Conservation (phyloP, 108 stramenopile species). For the Cyclotella cryptica region DNA sequence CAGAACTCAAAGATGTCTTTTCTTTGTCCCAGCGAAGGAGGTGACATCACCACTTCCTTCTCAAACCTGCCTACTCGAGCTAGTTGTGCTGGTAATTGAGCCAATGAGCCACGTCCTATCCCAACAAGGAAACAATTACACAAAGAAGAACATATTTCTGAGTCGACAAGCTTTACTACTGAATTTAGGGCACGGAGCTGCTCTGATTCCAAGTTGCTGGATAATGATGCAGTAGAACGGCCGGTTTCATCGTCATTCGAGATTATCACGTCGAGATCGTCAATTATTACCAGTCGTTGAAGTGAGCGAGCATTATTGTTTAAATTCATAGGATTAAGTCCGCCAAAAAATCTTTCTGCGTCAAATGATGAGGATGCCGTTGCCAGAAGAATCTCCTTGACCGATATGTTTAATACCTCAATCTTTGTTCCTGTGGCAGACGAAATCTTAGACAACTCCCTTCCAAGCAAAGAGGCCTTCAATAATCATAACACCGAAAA, state of each 20-base stretch:
- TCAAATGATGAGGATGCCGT: conserved; percentile 30
- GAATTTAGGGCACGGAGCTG: conserved; percentile 58
- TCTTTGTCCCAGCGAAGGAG: conserved; percentile 78
- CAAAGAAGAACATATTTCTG: conserved; percentile 16
- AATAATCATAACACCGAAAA: conserved; percentile 31
- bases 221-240: neutral
- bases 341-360: conserved; percentile 8
- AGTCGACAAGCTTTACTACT: conserved; percentile 60
- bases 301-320: neutral
- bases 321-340: neutral
- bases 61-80: conserved; percentile 77
- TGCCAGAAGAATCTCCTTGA: conserved; percentile 52
- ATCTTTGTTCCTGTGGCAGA: conserved; percentile 2
- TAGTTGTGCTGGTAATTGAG: conserved; percentile 60
- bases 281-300: conserved; percentile 60
- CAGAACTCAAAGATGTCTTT: conserved; percentile 59
- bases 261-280: conserved; percentile 72
- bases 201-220: conserved; percentile 51
- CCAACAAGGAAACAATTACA: conserved; percentile 58
- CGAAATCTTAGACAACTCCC: conserved; percentile 46
- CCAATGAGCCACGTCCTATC: conserved; percentile 48
- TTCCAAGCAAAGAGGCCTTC: conserved; percentile 55
- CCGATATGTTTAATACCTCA: conserved; percentile 27
- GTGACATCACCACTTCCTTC: conserved; percentile 65
- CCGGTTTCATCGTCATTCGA: conserved; percentile 45